Conservation (phyloP, 345 rosid species). For the Linum tenue region DNA sequence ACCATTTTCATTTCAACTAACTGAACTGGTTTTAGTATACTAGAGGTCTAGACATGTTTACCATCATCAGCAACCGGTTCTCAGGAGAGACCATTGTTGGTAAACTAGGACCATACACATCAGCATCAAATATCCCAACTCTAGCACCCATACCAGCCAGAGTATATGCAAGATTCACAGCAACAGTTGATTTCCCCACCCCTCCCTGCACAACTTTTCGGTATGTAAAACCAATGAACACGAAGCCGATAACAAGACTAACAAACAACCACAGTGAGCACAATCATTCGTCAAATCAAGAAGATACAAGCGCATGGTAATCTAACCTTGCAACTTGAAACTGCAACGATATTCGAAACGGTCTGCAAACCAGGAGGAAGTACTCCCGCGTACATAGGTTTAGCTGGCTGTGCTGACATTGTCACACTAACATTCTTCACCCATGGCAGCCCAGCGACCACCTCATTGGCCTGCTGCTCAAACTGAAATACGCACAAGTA, state of each 20-base stretch:
- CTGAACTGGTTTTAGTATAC: neutral
- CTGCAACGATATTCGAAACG: conserved; percentile 77
- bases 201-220: conserved; percentile 81
- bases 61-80: conserved; percentile 74
- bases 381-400: conserved; percentile 56
- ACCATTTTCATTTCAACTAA: conserved; percentile 1
- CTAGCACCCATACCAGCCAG: conserved; percentile 95
- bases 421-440: conserved; percentile 71
- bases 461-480: conserved; percentile 81
- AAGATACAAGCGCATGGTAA: conserved; percentile 4
- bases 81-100: conserved; percentile 97
- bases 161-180: conserved; percentile 90
- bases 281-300: too few species aligned
- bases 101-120: conserved; percentile 92
- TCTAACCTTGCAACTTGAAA: conserved; percentile 95
- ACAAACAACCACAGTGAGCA: too few species aligned
- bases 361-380: conserved; percentile 79
- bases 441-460: conserved; percentile 73
- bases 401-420: conserved; percentile 96
- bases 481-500: conserved; percentile 34
- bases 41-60: conserved; percentile 17
- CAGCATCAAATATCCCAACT: conserved; percentile 95
- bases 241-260: too few species aligned
- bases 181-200: conserved; percentile 92
- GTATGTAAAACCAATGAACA: neutral